Evolutionary conservation across 176 grass and related monocot genomes (phyloP).

Genomic region (Avena eriantha): DNA sequence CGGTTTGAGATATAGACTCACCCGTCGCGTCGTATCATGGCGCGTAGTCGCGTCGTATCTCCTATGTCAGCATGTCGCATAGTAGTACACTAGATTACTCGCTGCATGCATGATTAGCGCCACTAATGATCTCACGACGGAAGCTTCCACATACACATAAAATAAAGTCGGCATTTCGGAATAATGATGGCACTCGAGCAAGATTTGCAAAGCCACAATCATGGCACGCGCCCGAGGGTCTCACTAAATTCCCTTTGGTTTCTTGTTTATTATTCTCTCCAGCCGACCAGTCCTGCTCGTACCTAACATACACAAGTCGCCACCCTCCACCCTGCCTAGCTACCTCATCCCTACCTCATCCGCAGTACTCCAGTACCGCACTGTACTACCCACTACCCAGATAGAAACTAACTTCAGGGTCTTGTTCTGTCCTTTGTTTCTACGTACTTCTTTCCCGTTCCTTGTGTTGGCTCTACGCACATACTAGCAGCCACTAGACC

Average conservation of each 20-base stretch:
- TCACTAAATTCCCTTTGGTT: neutral
- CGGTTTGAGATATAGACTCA: too few relatives aligned
- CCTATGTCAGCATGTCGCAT: too few relatives aligned
- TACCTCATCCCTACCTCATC: neutral
- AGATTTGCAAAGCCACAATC: conserved; percentile 48
- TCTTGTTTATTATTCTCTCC: neutral
- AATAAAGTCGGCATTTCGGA: neutral
- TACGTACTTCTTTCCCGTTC: neutral
- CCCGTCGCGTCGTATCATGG: too few relatives aligned
- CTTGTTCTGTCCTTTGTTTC: neutral
- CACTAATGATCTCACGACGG: neutral
- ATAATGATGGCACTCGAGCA: conserved; percentile 27
- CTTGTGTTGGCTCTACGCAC: neutral
- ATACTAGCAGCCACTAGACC: neutral
- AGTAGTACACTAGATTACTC: neutral
- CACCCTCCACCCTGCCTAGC: neutral
- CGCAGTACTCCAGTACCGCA: neutral
- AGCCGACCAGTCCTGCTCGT: neutral
- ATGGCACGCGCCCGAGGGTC: neutral
- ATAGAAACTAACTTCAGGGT: neutral
- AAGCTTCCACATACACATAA: neutral
- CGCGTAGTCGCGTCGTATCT: too few relatives aligned
- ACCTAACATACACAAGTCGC: conserved; percentile 9
- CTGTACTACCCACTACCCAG: neutral
- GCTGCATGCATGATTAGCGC: neutral